These are phyloP conservation scores for Centrapalus pauciflorus DNA, from an alignment of 129 eudicot genomes.

Conservation along the genomic window DNA sequence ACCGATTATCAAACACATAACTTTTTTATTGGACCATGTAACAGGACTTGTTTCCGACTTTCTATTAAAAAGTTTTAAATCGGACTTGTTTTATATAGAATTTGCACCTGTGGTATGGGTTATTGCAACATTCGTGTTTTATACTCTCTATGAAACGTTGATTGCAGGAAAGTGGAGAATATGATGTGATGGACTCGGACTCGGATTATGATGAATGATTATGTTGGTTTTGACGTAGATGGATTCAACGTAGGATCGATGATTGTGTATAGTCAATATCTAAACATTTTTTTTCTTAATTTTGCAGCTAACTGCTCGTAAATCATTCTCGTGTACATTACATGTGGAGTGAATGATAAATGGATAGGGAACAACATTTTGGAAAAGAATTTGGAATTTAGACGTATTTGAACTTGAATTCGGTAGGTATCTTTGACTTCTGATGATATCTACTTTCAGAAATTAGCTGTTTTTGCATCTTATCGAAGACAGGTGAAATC, in stretches of 20 bases:
- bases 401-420: background rate
- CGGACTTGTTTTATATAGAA: no score
- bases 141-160: background rate
- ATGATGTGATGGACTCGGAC: slow-evolving; percentile 41
- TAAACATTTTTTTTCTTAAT: slow-evolving; percentile 1
- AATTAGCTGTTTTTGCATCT: no score
- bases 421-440: slow-evolving; percentile 15
- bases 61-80: no score
- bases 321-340: slow-evolving; percentile 17
- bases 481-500: no score
- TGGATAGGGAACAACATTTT: background rate
- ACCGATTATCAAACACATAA: no score
- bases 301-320: slow-evolving; percentile 3
- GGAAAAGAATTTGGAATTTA: background rate
- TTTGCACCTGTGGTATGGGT: no score
- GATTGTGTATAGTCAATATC: slow-evolving; percentile 14
- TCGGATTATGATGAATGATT: slow-evolving; percentile 45
- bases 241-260: background rate
- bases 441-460: no score
- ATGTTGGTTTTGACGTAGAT: slow-evolving; percentile 4
- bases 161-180: slow-evolving; percentile 71
- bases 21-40: no score
- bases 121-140: background rate
- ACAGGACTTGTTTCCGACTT: no score
- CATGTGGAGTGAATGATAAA: slow-evolving; percentile 5